phyloP scores from a whole-genome alignment of 2,329 filamentous ascomycete genomes.

The Phialemonium atrogriseum region DNA sequence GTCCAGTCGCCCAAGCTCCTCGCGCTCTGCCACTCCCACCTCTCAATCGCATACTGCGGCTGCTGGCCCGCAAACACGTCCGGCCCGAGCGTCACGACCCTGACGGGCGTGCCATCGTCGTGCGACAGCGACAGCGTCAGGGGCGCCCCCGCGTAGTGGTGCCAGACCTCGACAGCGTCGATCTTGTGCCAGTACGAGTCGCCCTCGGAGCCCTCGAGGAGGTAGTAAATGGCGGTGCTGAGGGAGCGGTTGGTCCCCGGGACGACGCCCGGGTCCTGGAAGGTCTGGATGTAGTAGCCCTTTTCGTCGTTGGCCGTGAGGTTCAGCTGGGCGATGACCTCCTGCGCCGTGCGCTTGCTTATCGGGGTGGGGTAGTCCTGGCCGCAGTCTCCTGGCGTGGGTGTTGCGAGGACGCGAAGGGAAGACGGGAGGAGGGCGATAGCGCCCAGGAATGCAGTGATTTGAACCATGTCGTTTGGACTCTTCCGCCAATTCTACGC shows the following conservation, averaged over 20 bases:
- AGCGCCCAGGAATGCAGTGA: too few species aligned
- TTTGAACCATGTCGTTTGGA: too few species aligned
- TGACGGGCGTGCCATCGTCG: conserved; percentile 31
- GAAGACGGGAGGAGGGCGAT: too few species aligned
- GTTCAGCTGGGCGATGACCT: conserved; percentile 33
- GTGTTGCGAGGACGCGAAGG: too few species aligned
- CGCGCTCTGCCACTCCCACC: conserved; percentile 37
- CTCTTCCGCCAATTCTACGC: too few species aligned
- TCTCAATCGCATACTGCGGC: conserved; percentile 34
- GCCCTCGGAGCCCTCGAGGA: conserved; percentile 33
- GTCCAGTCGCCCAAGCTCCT: conserved; percentile 38
- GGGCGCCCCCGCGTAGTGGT: conserved; percentile 44
- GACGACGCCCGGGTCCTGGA: conserved; percentile 25
- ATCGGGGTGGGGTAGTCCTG: too few species aligned
- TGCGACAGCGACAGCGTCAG: conserved; percentile 34
- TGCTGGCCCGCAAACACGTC: conserved; percentile 32
- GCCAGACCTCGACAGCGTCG: conserved; percentile 42
- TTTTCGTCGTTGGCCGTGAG: conserved; percentile 38
- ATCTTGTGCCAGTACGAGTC: conserved; percentile 42
- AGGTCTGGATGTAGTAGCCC: conserved; percentile 39
- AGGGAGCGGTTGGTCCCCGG: conserved; percentile 25
- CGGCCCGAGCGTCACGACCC: conserved; percentile 28
- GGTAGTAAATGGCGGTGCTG: conserved; percentile 45
- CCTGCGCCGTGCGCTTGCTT: conserved; percentile 26
- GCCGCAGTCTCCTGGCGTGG: too few species aligned